A percentile compares a stretch with the other conserved stretches of the same genome.
These are phyloP conservation scores for Choanephora cucurbitarum DNA, from an alignment of 371 early-diverging fungal species.

Conservation along the genomic window DNA sequence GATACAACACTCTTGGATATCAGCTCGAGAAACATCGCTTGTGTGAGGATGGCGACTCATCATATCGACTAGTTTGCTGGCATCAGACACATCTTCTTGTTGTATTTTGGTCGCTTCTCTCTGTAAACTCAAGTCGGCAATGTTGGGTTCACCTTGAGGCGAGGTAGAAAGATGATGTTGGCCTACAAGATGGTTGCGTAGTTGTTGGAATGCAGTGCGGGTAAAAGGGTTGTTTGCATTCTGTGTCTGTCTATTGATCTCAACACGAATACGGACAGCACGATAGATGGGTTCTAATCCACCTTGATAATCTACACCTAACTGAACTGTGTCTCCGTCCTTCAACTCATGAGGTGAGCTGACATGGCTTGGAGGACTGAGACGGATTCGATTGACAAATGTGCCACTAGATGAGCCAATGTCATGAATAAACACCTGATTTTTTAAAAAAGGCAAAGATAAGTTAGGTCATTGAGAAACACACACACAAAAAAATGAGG, in stretches of 20 bases:
- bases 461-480: constrained; percentile 35
- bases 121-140: constrained; percentile 13
- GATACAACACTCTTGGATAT: constrained; percentile 91
- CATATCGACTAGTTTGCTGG: constrained; percentile 5
- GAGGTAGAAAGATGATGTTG: background rate
- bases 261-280: constrained; percentile 82
- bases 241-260: constrained; percentile 66
- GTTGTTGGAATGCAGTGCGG: constrained; percentile 24
- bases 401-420: constrained; percentile 88
- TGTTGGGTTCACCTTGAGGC: background rate
- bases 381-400: constrained; percentile 84
- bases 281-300: constrained; percentile 75
- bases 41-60: constrained; percentile 13
- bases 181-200: constrained; percentile 22
- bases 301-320: constrained; percentile 91
- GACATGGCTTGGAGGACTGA: constrained; percentile 75
- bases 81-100: constrained; percentile 10
- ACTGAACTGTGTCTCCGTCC: constrained; percentile 85
- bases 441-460: constrained; percentile 23
- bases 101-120: constrained; percentile 11
- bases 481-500: too few species aligned
- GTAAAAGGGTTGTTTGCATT: constrained; percentile 23
- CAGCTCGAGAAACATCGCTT: constrained; percentile 10
- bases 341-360: constrained; percentile 70
- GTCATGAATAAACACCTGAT: constrained; percentile 81